Evolutionary conservation across 1,139 yeast species (phyloP).

Genomic region (Neolecta irregularis): DNA sequence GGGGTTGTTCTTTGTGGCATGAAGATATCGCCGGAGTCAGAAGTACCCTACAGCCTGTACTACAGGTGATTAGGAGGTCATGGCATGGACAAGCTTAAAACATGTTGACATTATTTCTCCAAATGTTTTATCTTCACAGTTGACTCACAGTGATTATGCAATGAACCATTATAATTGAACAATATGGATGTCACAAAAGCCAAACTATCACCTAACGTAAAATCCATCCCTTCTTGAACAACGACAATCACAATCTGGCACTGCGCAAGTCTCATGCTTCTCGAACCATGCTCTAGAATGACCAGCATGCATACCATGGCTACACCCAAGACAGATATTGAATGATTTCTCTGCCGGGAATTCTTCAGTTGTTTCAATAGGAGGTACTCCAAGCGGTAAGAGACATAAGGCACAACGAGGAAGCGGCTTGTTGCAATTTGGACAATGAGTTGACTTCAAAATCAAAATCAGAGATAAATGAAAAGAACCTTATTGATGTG

Average conservation of each 20-base stretch:
- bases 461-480: neutral
- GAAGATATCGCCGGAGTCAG: no score
- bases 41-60: no score
- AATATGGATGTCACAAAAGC: no score
- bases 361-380: constrained; percentile 15
- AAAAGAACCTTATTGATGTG: neutral
- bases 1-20: no score
- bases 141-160: no score
- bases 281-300: constrained; percentile 95
- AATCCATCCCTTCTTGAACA: constrained; percentile 36
- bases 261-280: constrained; percentile 78
- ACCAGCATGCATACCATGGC: constrained; percentile 86
- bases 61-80: no score
- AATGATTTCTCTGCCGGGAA: constrained; percentile 25
- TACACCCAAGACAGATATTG: constrained; percentile 77
- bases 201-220: no score
- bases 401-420: constrained; percentile 87
- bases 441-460: constrained; percentile 32
- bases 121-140: no score
- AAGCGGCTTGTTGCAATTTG: constrained; percentile 75
- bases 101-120: no score
- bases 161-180: no score
- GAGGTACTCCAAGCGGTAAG: constrained; percentile 60
- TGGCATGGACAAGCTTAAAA: no score
- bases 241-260: constrained; percentile 76